A percentile compares a stretch with the other conserved stretches of the same genome.
Conservation (phyloP, 2,329 filamentous ascomycete species). For the Macrophomina tecta region DNA sequence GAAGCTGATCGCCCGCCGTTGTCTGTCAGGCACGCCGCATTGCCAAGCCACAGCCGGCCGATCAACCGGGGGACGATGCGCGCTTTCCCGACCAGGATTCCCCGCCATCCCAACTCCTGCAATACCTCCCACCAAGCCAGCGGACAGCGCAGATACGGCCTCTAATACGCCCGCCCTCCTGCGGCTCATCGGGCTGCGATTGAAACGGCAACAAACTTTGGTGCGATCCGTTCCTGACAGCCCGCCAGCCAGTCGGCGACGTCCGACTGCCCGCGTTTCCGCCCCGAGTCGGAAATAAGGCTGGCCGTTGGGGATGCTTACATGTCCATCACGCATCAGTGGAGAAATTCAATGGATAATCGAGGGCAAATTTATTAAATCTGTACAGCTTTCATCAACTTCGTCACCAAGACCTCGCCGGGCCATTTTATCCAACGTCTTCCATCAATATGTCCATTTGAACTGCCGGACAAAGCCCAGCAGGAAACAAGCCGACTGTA, state of each 20-base stretch:
- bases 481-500: not conserved
- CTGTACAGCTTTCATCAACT: constrained; percentile 13
- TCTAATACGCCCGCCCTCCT: not conserved
- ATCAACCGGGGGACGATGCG: constrained; percentile 25
- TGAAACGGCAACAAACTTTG: not conserved
- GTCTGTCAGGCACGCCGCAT: constrained; percentile 6
- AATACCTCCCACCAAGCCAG: not conserved
- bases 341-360: not conserved
- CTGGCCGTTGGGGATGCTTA: not conserved
- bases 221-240: not conserved
- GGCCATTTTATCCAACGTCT: constrained; percentile 7
- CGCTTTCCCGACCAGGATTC: constrained; percentile 13
- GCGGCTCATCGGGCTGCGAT: not conserved
- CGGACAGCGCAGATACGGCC: not conserved
- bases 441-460: not conserved
- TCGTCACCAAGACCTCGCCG: constrained; percentile 15
- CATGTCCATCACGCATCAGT: not conserved
- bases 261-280: not conserved
- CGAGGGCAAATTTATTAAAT: constrained; percentile 8
- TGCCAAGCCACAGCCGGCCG: constrained; percentile 27
- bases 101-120: constrained; percentile 1
- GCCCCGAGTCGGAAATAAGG: constrained; percentile 7
- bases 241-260: constrained; percentile 2
- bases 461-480: not conserved
- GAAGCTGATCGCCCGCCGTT: constrained; percentile 3